These are phyloP conservation scores for Babesia ovata DNA, from an alignment of 169 alveolate species.

Conservation along the genomic window DNA sequence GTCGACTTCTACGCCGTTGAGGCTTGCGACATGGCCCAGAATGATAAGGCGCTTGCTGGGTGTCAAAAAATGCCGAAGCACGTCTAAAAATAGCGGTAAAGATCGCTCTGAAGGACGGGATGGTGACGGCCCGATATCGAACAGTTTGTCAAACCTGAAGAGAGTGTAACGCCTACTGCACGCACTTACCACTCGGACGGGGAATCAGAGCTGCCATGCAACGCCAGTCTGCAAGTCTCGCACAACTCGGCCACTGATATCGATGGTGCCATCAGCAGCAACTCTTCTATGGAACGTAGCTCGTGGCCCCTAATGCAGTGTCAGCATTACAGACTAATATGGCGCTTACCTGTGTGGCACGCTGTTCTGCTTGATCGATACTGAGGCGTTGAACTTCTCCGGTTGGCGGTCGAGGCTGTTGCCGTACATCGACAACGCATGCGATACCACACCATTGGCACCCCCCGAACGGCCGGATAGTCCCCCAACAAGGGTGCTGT, in stretches of 20 bases:
- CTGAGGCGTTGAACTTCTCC: constrained; percentile 51
- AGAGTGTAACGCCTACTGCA: not conserved
- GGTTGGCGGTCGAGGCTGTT: constrained; percentile 20
- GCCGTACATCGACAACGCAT: constrained; percentile 30
- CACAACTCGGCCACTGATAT: constrained; percentile 22
- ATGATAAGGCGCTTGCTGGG: constrained; percentile 60
- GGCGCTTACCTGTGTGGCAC: constrained; percentile 49
- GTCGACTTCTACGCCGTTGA: constrained; percentile 44
- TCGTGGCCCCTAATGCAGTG: constrained; percentile 52
- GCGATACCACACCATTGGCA: not conserved
- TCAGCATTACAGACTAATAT: not conserved
- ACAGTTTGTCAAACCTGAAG: constrained; percentile 56
- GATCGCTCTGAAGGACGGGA: constrained; percentile 4
- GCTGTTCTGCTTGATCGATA: constrained; percentile 46
- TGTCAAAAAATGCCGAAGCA: constrained; percentile 52
- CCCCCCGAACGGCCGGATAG: not conserved
- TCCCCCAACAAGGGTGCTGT: not conserved
- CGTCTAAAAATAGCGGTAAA: constrained; percentile 39
- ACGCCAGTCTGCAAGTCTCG: constrained; percentile 20
- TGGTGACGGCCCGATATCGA: constrained; percentile 24
- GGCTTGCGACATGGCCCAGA: constrained; percentile 58
- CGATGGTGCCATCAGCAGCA: constrained; percentile 44
- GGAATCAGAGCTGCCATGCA: constrained; percentile 6
- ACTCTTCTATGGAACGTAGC: constrained; percentile 50
- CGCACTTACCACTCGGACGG: constrained; percentile 42